Evolutionary conservation across 805 yeast genomes (phyloP).

Genomic region (Kuraishia floccosa): DNA sequence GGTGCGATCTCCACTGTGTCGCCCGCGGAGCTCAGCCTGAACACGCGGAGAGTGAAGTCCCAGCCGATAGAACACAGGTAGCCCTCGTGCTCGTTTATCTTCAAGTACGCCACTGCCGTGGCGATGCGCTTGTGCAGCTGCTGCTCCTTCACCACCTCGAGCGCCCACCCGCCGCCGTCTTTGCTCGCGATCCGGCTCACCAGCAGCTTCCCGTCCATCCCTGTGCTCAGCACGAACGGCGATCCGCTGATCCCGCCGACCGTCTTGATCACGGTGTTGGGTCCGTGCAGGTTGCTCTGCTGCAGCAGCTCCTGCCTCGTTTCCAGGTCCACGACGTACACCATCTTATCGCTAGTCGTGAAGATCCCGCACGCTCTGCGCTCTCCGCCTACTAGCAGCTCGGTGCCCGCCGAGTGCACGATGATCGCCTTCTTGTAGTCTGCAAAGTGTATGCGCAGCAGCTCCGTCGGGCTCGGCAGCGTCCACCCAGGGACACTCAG

Average conservation of each 20-base stretch:
- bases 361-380: constrained; percentile 10
- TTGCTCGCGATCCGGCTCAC: constrained; percentile 4
- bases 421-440: constrained; percentile 12
- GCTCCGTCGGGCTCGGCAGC: constrained; percentile 8
- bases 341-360: constrained; percentile 13
- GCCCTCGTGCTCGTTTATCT: constrained; percentile 8
- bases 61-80: constrained; percentile 47
- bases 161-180: neutral
- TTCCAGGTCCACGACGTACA: constrained; percentile 14
- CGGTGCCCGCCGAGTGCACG: constrained; percentile 10
- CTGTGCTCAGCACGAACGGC: constrained; percentile 13
- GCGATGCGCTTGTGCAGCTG: constrained; percentile 19
- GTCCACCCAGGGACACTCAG: constrained; percentile 15
- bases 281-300: constrained; percentile 7
- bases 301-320: constrained; percentile 5
- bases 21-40: constrained; percentile 13
- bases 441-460: constrained; percentile 2
- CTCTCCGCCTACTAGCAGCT: constrained; percentile 5
- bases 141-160: constrained; percentile 4
- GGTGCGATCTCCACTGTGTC: constrained; percentile 6
- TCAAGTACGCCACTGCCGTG: constrained; percentile 10
- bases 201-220: constrained; percentile 19
- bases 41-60: constrained; percentile 35
- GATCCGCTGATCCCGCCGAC: constrained; percentile 10
- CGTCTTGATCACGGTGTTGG: constrained; percentile 10